Percentiles rank a stretch among this genome's conserved stretches.
Conservation (phyloP, 1,284 basidiomycete species). For the Puccinia horiana region DNA sequence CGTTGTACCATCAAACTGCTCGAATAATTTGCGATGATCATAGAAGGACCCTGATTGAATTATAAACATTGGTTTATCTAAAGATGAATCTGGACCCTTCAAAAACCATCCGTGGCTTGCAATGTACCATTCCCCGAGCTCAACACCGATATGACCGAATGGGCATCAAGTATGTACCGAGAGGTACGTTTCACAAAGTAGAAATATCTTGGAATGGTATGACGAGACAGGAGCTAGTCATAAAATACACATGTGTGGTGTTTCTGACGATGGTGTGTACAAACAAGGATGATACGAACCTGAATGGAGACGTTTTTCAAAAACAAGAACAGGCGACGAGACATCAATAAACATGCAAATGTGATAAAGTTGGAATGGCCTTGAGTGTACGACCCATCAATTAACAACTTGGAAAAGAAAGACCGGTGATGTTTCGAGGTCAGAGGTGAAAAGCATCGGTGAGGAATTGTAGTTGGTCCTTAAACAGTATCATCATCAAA, state of each 20-base stretch:
- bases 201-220: background rate
- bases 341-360: background rate
- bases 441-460: background rate
- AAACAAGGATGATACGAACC: background rate
- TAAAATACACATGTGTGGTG: background rate
- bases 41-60: background rate
- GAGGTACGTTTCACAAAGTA: no score
- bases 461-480: background rate
- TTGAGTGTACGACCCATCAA: background rate
- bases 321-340: background rate
- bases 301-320: background rate
- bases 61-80: background rate
- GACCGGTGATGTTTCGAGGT: background rate
- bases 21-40: background rate
- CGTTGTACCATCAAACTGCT: background rate
- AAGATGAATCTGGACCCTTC: no score
- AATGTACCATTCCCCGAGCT: no score
- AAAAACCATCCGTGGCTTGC: no score
- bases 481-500: conserved; percentile 47
- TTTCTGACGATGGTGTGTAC: background rate
- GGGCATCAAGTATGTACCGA: no score
- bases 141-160: no score
- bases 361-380: background rate
- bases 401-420: background rate
- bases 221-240: background rate